Base-by-base conservation (phyloP, 768 basidiomycete genomes). In the Lyophyllum shimeji region DNA sequence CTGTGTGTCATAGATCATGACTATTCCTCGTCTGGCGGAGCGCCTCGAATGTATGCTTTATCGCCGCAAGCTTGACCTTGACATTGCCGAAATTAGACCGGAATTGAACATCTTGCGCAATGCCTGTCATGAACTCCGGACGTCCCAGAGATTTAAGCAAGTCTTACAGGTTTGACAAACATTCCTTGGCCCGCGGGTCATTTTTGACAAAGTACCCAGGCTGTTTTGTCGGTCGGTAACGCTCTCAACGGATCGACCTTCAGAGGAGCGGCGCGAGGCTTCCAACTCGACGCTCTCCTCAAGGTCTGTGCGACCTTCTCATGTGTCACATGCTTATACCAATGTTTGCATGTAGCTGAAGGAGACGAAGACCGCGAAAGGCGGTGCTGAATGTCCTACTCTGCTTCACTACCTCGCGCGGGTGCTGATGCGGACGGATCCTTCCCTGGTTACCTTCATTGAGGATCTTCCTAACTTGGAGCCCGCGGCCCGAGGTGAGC, bases 361-460 rank as follows among this genome's bases (percentile, higher is more conserved):
- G 65, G 93, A 95, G 61, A 94, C 87, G 7, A 91, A 83, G 71
- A 90, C 91, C 0, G 83, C 81, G 0, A 86, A 82, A 54, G 82
- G 81, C 0, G 81, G 82, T 0, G 47, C 82, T 0, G 83, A 83
- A 7, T 95, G 92, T 60, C 93, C 94, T 0, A 96, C 93, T 0
- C 74, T 98, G n/a, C 76, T 97, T 12, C 95, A 96, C 68, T 96
- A 93, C 66, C 68, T 96, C n/a, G 92, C 90, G 12, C 80, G 82
- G 46, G 79, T 90, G 6, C 76, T 96, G 15, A 63, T 90, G 54
- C 81, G 86, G 27, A 79, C 79, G 6, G 86, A 95, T 64, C 81
- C 88, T 0, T 73, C 77, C 0, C 67, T 92, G 12, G 72, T 89
- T 4, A 77, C 77, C 17, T 95, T 95, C 69, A 80, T 90, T 3